Evolutionary conservation across 2,329 filamentous ascomycete genomes (phyloP).

Genomic region (Ophiosphaerella korrae): DNA sequence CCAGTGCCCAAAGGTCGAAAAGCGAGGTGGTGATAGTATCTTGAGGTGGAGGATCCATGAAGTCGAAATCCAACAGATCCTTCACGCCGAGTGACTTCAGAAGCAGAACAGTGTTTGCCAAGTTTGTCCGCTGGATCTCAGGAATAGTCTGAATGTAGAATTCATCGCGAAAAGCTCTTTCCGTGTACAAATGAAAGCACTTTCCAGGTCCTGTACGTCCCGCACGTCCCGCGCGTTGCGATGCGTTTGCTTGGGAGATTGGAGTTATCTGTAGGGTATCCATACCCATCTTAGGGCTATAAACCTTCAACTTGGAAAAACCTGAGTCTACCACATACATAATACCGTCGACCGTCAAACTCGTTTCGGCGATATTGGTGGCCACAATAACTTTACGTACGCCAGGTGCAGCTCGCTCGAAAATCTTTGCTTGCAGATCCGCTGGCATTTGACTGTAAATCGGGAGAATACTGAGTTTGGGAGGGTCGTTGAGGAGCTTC

Average conservation of each 20-base stretch:
- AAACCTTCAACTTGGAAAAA: slow-evolving; percentile 97
- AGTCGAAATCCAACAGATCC: slow-evolving; percentile 94
- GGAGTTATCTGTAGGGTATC: slow-evolving; percentile 97
- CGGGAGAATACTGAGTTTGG: slow-evolving; percentile 90
- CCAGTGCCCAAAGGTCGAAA: slow-evolving; percentile 96
- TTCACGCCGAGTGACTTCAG: slow-evolving; percentile 94
- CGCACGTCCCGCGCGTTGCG: slow-evolving; percentile 89
- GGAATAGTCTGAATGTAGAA: slow-evolving; percentile 96
- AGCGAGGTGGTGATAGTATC: slow-evolving; percentile 97
- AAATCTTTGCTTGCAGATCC: slow-evolving; percentile 96
- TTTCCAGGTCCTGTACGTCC: slow-evolving; percentile 95
- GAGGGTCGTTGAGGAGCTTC: slow-evolving; percentile 88
- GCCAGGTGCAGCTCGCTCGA: slow-evolving; percentile 85
- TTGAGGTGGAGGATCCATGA: slow-evolving; percentile 98
- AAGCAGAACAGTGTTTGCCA: slow-evolving; percentile 91
- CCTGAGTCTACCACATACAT: slow-evolving; percentile 98
- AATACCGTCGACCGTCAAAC: slow-evolving; percentile 96
- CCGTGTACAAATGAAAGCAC: slow-evolving; percentile 91
- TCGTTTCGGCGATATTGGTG: slow-evolving; percentile 98
- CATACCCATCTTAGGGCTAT: slow-evolving; percentile 99
- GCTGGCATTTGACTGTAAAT: slow-evolving; percentile 99
- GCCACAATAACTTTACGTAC: slow-evolving; percentile 97
- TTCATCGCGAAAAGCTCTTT: slow-evolving; percentile 93
- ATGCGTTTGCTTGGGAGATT: slow-evolving; percentile 94
- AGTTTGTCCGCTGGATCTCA: slow-evolving; percentile 94